Percentiles rank a stretch among this genome's conserved stretches.
Conservation (phyloP, 2,329 filamentous ascomycete genomes). For the Cyphellophora attinorum region DNA sequence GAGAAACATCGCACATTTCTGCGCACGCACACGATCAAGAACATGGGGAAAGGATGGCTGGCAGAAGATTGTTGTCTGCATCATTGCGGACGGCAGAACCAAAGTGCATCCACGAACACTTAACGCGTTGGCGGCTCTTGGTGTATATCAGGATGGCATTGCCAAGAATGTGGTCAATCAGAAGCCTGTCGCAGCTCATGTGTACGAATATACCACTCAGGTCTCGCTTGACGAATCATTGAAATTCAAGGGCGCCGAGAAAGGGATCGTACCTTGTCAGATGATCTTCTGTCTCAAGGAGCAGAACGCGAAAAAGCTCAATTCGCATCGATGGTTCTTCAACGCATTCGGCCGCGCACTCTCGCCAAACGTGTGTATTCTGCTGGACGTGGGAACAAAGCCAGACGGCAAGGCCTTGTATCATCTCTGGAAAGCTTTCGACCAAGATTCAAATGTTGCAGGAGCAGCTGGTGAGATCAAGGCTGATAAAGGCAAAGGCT, state of each 20-base stretch:
- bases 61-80: conserved; percentile 98
- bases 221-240: conserved; percentile 91
- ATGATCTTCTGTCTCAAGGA: conserved; percentile 99
- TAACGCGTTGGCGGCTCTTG: conserved; percentile 90
- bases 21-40: conserved; percentile 78
- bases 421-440: conserved; percentile 97
- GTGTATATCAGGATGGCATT: conserved; percentile 95
- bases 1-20: conserved; percentile 97
- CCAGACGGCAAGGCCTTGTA: conserved; percentile 87
- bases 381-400: conserved; percentile 91
- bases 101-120: conserved; percentile 89
- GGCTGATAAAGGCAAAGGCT: conserved; percentile 83
- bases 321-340: conserved; percentile 98
- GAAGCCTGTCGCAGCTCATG: conserved; percentile 87
- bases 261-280: conserved; percentile 95
- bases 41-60: conserved; percentile 96
- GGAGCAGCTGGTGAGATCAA: conserved; percentile 97
- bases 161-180: conserved; percentile 98
- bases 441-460: conserved; percentile 93
- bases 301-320: conserved; percentile 94
- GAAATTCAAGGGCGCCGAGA: conserved; percentile 98
- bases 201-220: conserved; percentile 98
- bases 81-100: conserved; percentile 88
- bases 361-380: conserved; percentile 91
- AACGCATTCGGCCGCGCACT: conserved; percentile 90